Evolutionary conservation across 257 asterid genomes (phyloP).

Genomic region (Fraxinus excelsior): DNA sequence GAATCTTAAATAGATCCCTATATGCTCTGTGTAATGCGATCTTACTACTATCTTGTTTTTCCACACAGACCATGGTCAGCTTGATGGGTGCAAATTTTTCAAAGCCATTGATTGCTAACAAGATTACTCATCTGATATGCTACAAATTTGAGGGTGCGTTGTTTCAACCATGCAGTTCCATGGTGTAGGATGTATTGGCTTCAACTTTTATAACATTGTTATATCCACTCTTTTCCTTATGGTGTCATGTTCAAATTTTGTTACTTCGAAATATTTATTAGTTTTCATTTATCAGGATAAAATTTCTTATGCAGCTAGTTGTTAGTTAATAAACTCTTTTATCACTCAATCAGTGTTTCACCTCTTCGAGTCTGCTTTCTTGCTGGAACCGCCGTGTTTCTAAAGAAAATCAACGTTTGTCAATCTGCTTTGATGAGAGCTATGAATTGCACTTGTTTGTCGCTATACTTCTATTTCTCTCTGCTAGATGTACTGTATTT

Average conservation of each 20-base stretch:
- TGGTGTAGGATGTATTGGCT: not conserved
- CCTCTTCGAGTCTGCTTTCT: not conserved
- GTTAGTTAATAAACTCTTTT: too few species aligned
- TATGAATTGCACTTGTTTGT: not conserved
- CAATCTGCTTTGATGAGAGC: not conserved
- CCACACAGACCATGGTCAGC: constrained; percentile 76
- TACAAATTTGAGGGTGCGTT: constrained; percentile 88
- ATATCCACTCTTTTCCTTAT: not conserved
- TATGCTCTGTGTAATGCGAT: not conserved
- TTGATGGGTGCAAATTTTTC: constrained; percentile 91
- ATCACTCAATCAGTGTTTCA: too few species aligned
- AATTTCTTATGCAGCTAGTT: not conserved
- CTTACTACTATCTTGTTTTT: constrained; percentile 26
- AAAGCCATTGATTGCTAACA: constrained; percentile 75
- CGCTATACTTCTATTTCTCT: not conserved
- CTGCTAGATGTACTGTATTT: not conserved
- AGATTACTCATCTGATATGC: constrained; percentile 94
- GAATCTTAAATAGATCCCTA: not conserved
- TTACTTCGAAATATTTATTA: not conserved
- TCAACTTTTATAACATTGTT: not conserved
- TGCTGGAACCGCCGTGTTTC: too few species aligned
- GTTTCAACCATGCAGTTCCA: constrained; percentile 9
- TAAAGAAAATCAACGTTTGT: too few species aligned
- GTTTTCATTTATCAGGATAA: not conserved
- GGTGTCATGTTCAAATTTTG: too few species aligned